Conservation (phyloP, 2,329 filamentous ascomycete genomes). For the Chalaropsis thielavioides region DNA sequence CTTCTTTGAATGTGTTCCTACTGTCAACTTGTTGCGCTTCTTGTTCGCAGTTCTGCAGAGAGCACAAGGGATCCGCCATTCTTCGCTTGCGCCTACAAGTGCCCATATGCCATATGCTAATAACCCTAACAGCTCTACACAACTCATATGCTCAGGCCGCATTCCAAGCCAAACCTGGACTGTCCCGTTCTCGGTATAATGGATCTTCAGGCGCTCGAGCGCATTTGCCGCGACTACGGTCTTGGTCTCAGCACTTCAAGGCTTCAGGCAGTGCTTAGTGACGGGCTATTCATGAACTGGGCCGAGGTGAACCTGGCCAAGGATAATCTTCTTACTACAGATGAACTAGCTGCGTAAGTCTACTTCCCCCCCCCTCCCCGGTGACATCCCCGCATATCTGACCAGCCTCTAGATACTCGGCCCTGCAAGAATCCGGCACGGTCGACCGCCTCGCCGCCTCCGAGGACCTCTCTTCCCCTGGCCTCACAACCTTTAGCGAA, state of each 20-base stretch:
- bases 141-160: neutral
- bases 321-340: constrained; percentile 39
- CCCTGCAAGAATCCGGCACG: constrained; percentile 34
- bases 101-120: too few species aligned
- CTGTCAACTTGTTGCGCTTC: neutral
- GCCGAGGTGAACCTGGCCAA: constrained; percentile 32
- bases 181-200: neutral
- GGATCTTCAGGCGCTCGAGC: constrained; percentile 2
- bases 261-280: constrained; percentile 27
- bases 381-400: neutral
- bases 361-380: neutral
- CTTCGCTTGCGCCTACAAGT: too few species aligned
- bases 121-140: neutral
- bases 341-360: constrained; percentile 40
- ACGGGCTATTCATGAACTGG: constrained; percentile 31
- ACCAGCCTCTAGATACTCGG: constrained; percentile 31
- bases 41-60: neutral
- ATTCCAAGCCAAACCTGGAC: too few species aligned
- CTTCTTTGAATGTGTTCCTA: too few species aligned
- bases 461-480: constrained; percentile 30
- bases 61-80: neutral
- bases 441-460: constrained; percentile 32
- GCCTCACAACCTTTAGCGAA: constrained; percentile 38
- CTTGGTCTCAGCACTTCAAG: constrained; percentile 25
- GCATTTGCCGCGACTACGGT: constrained; percentile 21